Base-by-base conservation (phyloP, 345 rosid species). In the Lenwebbia sp. region DNA sequence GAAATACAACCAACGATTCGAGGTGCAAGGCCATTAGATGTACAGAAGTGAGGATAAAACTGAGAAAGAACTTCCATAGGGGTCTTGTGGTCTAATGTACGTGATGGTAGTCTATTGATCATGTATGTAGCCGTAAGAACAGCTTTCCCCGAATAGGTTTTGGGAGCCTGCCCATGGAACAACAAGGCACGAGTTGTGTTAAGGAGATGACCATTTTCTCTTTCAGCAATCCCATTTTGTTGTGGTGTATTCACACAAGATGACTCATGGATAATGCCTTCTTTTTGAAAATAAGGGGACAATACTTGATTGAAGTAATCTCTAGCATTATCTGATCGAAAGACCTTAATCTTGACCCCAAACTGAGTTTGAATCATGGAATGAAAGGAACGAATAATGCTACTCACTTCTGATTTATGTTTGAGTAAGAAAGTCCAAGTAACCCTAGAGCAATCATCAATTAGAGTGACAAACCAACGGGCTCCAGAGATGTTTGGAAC, bases 151-250 rank as follows among this genome's bases (percentile, higher is more conserved):
- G 23, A 41, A 54, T 28, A 84, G 23, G 10, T 56, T 22, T 21
- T 17, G 15, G 21, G 47, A 13, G 62, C 40, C 0, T 40, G 1
- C 12, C 19, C 3, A 0, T 41, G 75, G 0, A 28, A 56, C 13
- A 60, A 23, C n/a, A 58, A 50, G 0, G 57, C 51, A n/a, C 0
- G 6, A 40, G 86, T 44, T 37, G 25, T 84, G n/a, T 60, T 14
- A 26, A 84, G 25, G 1, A 60, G 15, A 3, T 84, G 47, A 22
- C 4, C 21, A 15, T 8, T 49, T 60, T 62, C n/a, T 4, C 56
- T 47, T 60, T 60, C 22, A 26, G 3, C 49, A 10, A 84, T 54
- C 7, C 10, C 81, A 84, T 62, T 62, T 58, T 60, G 40, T 15
- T 62, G 55, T 23, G 30, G 85, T 83, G 55, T 22, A 22, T 56